phyloP scores from a whole-genome alignment of 768 basidiomycete species.

The Kwoniella europaea region DNA sequence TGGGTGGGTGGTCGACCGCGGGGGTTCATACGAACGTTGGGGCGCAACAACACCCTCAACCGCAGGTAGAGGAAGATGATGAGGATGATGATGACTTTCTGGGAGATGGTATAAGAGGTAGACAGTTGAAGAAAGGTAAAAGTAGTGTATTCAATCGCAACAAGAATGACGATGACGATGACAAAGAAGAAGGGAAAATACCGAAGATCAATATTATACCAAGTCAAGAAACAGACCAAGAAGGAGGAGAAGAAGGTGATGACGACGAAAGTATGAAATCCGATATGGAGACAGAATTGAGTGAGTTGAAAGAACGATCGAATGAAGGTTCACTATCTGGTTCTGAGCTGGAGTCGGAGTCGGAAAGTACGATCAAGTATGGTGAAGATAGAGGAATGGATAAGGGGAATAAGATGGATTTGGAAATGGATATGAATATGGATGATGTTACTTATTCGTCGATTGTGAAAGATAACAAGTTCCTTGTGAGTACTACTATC shows the following conservation, averaged over 20 bases:
- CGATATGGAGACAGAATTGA: neutral
- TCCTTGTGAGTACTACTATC: neutral
- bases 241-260: neutral
- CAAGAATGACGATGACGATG: neutral
- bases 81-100: slow-evolving; percentile 2
- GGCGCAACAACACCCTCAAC: slow-evolving; percentile 1
- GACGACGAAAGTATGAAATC: neutral
- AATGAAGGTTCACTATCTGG: neutral
- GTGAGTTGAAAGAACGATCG: neutral
- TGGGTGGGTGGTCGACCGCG: slow-evolving; percentile 22
- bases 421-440: neutral
- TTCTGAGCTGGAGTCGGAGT: neutral
- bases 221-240: neutral
- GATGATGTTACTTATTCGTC: neutral
- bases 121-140: neutral
- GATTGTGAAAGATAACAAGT: neutral
- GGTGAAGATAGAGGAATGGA: neutral
- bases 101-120: neutral
- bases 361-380: neutral
- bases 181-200: neutral
- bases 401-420: neutral
- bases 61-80: neutral
- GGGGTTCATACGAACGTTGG: neutral
- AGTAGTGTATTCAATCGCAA: neutral
- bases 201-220: neutral